Conservation (phyloP, 1,139 yeast species). For the Pichia sp. region DNA sequence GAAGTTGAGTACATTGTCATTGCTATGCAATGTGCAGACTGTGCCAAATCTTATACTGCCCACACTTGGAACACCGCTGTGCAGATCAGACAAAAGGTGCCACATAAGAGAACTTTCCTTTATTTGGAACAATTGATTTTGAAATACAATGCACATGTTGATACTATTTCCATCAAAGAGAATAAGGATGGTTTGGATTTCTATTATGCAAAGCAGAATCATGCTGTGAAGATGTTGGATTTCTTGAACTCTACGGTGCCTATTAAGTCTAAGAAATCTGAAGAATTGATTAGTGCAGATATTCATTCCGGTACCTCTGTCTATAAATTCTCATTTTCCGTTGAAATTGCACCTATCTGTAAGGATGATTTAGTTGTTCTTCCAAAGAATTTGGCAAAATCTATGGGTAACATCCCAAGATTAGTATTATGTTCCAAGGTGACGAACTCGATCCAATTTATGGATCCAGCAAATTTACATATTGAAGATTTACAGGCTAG, state of each 20-base stretch:
- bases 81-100: slow-evolving; percentile 95
- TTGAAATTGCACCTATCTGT: slow-evolving; percentile 96
- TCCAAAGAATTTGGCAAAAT: slow-evolving; percentile 77
- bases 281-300: slow-evolving; percentile 87
- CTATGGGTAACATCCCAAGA: slow-evolving; percentile 78
- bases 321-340: slow-evolving; percentile 87
- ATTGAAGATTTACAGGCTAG: slow-evolving; percentile 68
- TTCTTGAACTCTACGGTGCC: slow-evolving; percentile 85
- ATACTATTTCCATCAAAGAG: slow-evolving; percentile 89
- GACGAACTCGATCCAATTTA: slow-evolving; percentile 73
- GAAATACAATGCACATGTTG: slow-evolving; percentile 90
- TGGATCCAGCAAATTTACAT: slow-evolving; percentile 80
- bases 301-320: slow-evolving; percentile 84
- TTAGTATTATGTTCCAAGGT: slow-evolving; percentile 81
- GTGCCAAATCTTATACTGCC: slow-evolving; percentile 93
- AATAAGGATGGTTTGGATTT: slow-evolving; percentile 93
- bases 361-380: slow-evolving; percentile 91
- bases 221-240: slow-evolving; percentile 91
- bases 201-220: slow-evolving; percentile 81
- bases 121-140: slow-evolving; percentile 91
- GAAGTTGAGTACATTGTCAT: slow-evolving; percentile 92
- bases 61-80: slow-evolving; percentile 98
- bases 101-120: slow-evolving; percentile 93
- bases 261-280: slow-evolving; percentile 76
- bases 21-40: slow-evolving; percentile 98